Percentiles rank a stretch among this genome's conserved stretches.
Conservation (phyloP, 805 yeast species). For the Hanseniaspora hatyaiensis region DNA sequence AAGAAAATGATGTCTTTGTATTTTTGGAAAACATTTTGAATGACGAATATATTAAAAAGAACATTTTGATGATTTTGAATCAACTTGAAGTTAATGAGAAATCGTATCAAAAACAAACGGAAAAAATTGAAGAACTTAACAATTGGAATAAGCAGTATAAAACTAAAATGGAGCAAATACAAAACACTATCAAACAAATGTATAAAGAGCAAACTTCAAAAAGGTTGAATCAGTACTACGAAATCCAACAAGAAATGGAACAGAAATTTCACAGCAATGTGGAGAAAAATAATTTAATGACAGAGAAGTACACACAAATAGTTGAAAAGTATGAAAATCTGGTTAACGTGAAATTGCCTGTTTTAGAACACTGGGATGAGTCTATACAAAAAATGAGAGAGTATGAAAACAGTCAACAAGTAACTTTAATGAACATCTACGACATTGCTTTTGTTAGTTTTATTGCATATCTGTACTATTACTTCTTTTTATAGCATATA, state of each 20-base stretch:
- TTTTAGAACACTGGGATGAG: slow-evolving; percentile 7
- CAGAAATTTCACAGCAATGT: not conserved
- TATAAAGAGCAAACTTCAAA: not conserved
- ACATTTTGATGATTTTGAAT: not conserved
- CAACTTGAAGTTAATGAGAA: not conserved
- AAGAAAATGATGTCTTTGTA: not conserved
- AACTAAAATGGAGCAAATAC: not conserved
- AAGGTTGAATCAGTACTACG: not conserved
- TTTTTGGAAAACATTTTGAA: slow-evolving; percentile 4
- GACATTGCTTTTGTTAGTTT: not conserved
- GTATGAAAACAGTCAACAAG: not conserved
- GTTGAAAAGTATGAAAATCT: not conserved
- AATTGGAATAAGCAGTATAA: not conserved
- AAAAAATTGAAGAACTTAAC: not conserved
- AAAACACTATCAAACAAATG: not conserved
- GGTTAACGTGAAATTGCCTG: not conserved
- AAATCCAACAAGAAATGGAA: not conserved
- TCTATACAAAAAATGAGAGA: slow-evolving; percentile 1
- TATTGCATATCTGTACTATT: not conserved
- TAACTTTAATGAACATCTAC: not conserved
- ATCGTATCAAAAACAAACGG: not conserved
- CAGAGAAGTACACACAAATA: not conserved
- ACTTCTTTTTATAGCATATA: too few relatives aligned
- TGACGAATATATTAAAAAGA: slow-evolving; percentile 2
- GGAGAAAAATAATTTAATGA: slow-evolving; percentile 1